These are phyloP conservation scores for Acer saccharum DNA, from an alignment of 345 rosid genomes.

Conservation along the genomic window DNA sequence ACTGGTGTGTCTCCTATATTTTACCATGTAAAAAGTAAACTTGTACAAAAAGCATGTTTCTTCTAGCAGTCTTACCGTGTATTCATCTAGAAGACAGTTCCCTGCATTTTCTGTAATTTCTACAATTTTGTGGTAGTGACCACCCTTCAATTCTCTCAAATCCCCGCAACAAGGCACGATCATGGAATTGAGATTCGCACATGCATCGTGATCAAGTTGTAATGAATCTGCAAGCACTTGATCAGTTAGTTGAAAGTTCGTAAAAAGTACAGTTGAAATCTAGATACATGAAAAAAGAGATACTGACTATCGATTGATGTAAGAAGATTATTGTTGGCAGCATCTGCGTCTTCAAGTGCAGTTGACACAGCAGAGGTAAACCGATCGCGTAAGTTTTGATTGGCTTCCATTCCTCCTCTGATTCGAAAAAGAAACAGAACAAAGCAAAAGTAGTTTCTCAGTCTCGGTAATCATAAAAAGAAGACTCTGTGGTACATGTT, in stretches of 20 bases:
- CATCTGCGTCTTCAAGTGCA: slow-evolving; percentile 63
- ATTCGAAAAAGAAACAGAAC: slow-evolving; percentile 10
- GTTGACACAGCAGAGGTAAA: slow-evolving; percentile 80
- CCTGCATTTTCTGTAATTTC: slow-evolving; percentile 88
- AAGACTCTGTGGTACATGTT: not conserved
- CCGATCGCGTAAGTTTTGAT: slow-evolving; percentile 55
- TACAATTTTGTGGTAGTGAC: slow-evolving; percentile 76
- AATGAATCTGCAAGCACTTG: slow-evolving; percentile 62
- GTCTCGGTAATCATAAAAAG: slow-evolving; percentile 5
- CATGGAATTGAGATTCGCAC: slow-evolving; percentile 79
- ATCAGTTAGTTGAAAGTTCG: slow-evolving; percentile 7
- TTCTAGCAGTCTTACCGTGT: slow-evolving; percentile 49
- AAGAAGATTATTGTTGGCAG: slow-evolving; percentile 61
- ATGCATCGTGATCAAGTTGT: slow-evolving; percentile 89
- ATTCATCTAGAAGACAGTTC: slow-evolving; percentile 87
- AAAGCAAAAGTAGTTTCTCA: not conserved
- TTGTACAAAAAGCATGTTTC: not conserved
- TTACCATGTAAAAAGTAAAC: not conserved
- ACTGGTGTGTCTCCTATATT: not conserved
- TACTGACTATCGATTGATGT: slow-evolving; percentile 80
- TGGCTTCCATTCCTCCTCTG: slow-evolving; percentile 85
- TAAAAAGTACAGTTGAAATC: not conserved
- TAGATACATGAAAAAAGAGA: slow-evolving; percentile 13
- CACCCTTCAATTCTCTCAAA: slow-evolving; percentile 78
- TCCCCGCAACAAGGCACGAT: slow-evolving; percentile 79